A percentile compares a stretch with the other conserved stretches of the same genome.
phyloP scores from a whole-genome alignment of 2,329 filamentous ascomycete genomes.

The Diaporthe longicolla region DNA sequence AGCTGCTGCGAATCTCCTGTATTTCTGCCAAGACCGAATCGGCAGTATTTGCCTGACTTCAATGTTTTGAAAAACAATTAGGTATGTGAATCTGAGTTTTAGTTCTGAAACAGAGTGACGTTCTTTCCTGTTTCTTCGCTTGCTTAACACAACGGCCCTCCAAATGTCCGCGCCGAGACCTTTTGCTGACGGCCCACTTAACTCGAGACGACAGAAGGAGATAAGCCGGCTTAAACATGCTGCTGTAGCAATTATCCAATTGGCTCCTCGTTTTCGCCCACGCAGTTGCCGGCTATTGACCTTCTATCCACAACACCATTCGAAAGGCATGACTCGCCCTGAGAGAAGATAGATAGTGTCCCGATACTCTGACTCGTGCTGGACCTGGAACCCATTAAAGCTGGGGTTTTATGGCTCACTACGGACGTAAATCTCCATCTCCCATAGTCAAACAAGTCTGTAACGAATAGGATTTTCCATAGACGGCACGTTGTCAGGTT shows the following conservation, averaged over 20 bases:
- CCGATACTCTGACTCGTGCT: slow-evolving; percentile 27
- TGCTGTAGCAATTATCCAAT: background rate
- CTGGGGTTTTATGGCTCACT: background rate
- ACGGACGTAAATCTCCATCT: too few relatives aligned
- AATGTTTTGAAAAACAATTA: background rate
- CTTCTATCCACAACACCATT: slow-evolving; percentile 15
- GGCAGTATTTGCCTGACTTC: background rate
- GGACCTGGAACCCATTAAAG: background rate
- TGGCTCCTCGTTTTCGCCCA: slow-evolving; percentile 4
- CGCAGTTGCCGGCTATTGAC: background rate
- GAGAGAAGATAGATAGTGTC: slow-evolving; percentile 11
- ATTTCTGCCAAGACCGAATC: background rate
- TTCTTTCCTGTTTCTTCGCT: background rate
- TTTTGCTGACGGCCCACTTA: background rate
- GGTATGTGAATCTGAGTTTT: background rate
- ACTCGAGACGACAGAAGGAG: too few relatives aligned
- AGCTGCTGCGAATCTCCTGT: background rate
- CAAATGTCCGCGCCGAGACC: background rate
- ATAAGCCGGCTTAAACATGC: background rate
- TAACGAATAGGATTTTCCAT: slow-evolving; percentile 1
- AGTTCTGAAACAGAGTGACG: background rate
- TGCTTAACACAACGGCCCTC: too few relatives aligned
- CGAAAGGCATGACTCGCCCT: slow-evolving; percentile 13
- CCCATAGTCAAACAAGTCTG: background rate
- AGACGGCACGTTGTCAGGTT: background rate